Percentiles rank a stretch among this genome's conserved stretches.
phyloP scores from a whole-genome alignment of 495 filamentous ascomycete genomes.

The Hypomontagnella monticulosa region DNA sequence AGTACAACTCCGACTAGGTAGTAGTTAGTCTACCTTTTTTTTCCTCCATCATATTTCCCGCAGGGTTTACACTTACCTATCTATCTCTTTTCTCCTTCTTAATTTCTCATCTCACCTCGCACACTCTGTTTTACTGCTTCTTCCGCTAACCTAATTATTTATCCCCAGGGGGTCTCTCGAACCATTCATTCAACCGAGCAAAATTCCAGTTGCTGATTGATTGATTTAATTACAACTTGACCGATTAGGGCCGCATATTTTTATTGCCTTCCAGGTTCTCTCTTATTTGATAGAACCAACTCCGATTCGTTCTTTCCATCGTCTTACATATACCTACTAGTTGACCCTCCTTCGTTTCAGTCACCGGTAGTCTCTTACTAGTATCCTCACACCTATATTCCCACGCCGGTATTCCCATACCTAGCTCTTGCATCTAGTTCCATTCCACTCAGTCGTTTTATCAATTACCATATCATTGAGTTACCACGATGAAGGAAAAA shows the following conservation, averaged over 20 bases:
- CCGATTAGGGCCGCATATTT: constrained; percentile 18
- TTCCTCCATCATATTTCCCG: constrained; percentile 19
- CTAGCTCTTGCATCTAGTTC: background rate
- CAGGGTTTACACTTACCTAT: constrained; percentile 8
- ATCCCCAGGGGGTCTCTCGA: no score
- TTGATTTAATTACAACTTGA: constrained; percentile 16
- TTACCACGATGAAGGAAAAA: constrained; percentile 22
- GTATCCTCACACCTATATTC: constrained; percentile 5
- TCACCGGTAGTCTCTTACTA: no score
- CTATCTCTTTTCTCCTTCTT: constrained; percentile 2
- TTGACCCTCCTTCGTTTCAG: background rate
- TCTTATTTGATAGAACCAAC: background rate
- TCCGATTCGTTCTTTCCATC: no score
- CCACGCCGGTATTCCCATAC: background rate
- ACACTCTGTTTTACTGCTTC: background rate
- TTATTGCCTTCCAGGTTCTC: background rate
- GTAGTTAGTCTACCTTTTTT: background rate
- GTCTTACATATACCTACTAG: constrained; percentile 8
- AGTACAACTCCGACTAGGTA: constrained; percentile 25
- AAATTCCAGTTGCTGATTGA: constrained; percentile 17
- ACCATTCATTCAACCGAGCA: constrained; percentile 14
- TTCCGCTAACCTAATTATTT: background rate
- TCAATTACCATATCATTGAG: background rate
- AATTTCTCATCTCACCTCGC: background rate
- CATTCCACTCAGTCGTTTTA: constrained; percentile 5